Base-by-base conservation (phyloP, 2,329 filamentous ascomycete species). In the Fusarium phyllophilum region DNA sequence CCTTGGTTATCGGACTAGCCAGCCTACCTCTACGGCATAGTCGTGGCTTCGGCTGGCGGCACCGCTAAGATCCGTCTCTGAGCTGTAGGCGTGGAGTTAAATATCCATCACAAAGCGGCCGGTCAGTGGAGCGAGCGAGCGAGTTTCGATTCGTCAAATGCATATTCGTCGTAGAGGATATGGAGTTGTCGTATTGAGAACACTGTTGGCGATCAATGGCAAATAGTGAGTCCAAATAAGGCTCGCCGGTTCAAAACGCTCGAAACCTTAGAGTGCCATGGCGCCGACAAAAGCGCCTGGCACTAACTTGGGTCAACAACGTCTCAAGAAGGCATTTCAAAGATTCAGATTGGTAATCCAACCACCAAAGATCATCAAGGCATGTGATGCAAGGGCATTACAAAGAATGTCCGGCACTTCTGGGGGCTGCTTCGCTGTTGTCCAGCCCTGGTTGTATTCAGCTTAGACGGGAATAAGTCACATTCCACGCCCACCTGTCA, bases 31-130 rank as follows among this genome's bases (percentile, higher is more conserved):
- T 41, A 26, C 51, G 39, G 39, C 20, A 58, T 42, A 24, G 26
- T 56, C 34, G 58, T 52, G 59, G 52, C 59, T 70, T 58, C 67
- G 59, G 66, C 46, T 52, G 52, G 31, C 66, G 67, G 67, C 67
- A 70, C 51, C 66, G 59, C 59, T 66, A 69, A 70, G 45, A 59
- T 44, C 67, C 59, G 66, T 65, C 45, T 49, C 45, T 54, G 36
- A 58, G 33, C 45, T 20, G 33, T 38, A 58, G 51, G 60, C 49
- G 45, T 41, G 46, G 36, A 54, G 59, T 51, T 45, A 65, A 26
- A 31, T 38, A 29, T 44, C 8, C 38, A 48, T 46, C 36, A 36
- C 34, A 42, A 44, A 39, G 34, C 41, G 34, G 63, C 39, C 24
- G 33, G 57, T 55, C 34, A 44, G 42, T 51, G 48, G 51, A 49